Conservation (phyloP, 805 yeast genomes). For the Zygoascus biomembranicola region DNA sequence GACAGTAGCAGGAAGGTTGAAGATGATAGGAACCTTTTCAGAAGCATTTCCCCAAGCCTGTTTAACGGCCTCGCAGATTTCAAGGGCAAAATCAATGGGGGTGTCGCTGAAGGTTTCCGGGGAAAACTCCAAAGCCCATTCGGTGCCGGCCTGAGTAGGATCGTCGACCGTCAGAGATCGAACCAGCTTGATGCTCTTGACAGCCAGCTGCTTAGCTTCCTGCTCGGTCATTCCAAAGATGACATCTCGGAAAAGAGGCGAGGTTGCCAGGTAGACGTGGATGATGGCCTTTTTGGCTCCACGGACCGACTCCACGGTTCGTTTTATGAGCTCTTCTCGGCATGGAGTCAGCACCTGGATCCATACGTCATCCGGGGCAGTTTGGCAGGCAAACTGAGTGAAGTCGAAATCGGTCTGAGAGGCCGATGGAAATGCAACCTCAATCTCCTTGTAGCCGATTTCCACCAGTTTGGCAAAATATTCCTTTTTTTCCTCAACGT, state of each 20-base stretch:
- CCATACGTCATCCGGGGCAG: constrained; percentile 67
- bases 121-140: constrained; percentile 70
- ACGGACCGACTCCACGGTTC: constrained; percentile 62
- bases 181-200: constrained; percentile 53
- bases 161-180: constrained; percentile 64
- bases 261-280: constrained; percentile 69
- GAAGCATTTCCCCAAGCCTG: constrained; percentile 61
- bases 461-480: constrained; percentile 62
- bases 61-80: constrained; percentile 68
- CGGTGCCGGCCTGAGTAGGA: constrained; percentile 42
- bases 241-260: constrained; percentile 63
- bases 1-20: constrained; percentile 79
- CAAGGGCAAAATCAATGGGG: constrained; percentile 50
- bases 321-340: constrained; percentile 59
- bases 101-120: constrained; percentile 78
- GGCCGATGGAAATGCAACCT: constrained; percentile 76
- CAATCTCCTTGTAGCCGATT: constrained; percentile 75
- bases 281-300: constrained; percentile 74
- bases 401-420: constrained; percentile 75
- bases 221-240: constrained; percentile 55
- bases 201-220: constrained; percentile 54
- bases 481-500: constrained; percentile 64
- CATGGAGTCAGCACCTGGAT: constrained; percentile 73
- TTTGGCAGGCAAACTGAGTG: constrained; percentile 64
- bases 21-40: constrained; percentile 57